A percentile compares a stretch with the other conserved stretches of the same genome.
phyloP scores from a whole-genome alignment of 2,329 filamentous ascomycete genomes.

The Colletotrichum paranaense region DNA sequence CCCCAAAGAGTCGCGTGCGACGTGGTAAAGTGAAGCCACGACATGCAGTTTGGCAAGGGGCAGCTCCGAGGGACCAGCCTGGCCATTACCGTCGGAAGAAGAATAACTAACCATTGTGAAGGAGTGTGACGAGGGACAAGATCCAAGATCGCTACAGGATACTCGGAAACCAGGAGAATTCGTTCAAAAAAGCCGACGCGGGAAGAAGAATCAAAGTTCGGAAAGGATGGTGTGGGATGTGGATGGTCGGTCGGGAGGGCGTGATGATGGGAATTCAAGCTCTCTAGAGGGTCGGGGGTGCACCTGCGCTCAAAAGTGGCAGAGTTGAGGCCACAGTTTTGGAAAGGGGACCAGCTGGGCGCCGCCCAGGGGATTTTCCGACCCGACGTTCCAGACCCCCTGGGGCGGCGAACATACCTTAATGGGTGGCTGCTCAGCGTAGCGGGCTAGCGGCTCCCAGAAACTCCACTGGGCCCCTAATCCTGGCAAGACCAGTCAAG shows the following conservation, averaged over 20 bases:
- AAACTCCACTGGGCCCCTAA: neutral
- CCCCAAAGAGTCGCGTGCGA: neutral
- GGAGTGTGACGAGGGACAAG: conserved; percentile 16
- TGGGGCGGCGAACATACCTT: conserved; percentile 32
- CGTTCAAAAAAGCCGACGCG: conserved; percentile 1
- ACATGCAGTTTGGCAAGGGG: neutral
- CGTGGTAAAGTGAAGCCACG: neutral
- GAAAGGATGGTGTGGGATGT: conserved; percentile 34
- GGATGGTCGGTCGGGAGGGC: conserved; percentile 3
- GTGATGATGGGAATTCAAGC: conserved; percentile 27
- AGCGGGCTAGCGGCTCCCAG: neutral
- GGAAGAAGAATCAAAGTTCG: conserved; percentile 38
- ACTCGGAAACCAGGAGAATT: conserved; percentile 6
- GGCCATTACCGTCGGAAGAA: neutral
- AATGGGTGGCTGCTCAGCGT: conserved; percentile 15
- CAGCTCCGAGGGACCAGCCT: neutral
- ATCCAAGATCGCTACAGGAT: conserved; percentile 47
- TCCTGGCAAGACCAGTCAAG: neutral
- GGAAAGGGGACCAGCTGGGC: conserved; percentile 47
- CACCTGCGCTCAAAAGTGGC: conserved; percentile 38
- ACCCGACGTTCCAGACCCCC: conserved; percentile 31
- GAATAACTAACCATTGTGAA: conserved; percentile 36
- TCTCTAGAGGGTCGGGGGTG: conserved; percentile 17
- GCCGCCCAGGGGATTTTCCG: conserved; percentile 31
- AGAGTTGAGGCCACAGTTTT: conserved; percentile 59